Conservation (phyloP, 2,329 filamentous ascomycete genomes). For the Colletotrichum lupini region DNA sequence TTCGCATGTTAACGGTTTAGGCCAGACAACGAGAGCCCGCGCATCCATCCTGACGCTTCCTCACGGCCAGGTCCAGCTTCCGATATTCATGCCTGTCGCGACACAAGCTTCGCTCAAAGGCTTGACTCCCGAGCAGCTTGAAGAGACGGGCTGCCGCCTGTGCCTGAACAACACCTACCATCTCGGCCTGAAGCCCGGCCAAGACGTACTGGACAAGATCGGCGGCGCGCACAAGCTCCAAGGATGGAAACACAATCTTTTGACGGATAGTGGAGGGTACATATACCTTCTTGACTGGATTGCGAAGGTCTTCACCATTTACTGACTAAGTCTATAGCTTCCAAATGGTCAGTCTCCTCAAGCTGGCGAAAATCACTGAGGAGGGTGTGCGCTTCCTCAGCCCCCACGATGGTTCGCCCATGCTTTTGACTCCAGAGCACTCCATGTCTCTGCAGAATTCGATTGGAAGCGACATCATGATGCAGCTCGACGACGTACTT, state of each 20-base stretch:
- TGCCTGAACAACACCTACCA: constrained; percentile 99
- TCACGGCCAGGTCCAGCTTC: constrained; percentile 89
- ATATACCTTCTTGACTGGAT: constrained; percentile 36
- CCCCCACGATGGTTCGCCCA: constrained; percentile 92
- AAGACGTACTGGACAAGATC: constrained; percentile 85
- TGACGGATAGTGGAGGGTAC: constrained; percentile 83
- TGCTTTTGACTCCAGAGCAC: constrained; percentile 97
- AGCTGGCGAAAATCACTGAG: constrained; percentile 93
- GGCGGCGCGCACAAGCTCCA: constrained; percentile 96
- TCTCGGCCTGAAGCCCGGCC: constrained; percentile 92
- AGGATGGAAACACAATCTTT: constrained; percentile 93
- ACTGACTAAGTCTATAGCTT: constrained; percentile 69
- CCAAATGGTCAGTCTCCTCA: constrained; percentile 97
- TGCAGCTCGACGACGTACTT: constrained; percentile 99
- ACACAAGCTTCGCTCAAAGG: constrained; percentile 97
- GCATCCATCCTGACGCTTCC: constrained; percentile 89
- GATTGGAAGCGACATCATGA: constrained; percentile 98
- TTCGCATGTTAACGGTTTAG: constrained; percentile 14
- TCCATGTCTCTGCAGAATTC: constrained; percentile 96
- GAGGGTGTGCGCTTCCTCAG: constrained; percentile 96
- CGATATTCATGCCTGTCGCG: constrained; percentile 98
- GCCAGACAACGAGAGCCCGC: constrained; percentile 90
- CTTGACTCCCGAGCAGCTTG: constrained; percentile 90
- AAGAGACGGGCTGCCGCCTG: constrained; percentile 86
- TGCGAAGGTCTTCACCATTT: background rate